Conservation (phyloP, 371 early-diverging fungal species). For the Smittium mucronatum region DNA sequence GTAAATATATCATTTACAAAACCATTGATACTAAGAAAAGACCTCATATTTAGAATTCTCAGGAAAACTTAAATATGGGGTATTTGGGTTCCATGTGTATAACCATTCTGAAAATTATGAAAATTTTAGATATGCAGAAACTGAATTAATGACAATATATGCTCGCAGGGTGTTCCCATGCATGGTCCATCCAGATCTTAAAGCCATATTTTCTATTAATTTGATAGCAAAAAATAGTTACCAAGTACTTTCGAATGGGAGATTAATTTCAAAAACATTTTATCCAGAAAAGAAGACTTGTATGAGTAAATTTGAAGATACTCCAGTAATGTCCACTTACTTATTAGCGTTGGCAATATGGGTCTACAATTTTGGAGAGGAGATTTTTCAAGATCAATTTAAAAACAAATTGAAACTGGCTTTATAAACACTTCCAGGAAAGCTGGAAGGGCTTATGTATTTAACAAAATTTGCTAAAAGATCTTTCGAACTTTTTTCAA, state of each 20-base stretch:
- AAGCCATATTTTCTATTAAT: slow-evolving; percentile 77
- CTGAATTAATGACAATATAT: slow-evolving; percentile 87
- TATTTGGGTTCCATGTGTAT: slow-evolving; percentile 76
- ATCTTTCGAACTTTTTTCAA: slow-evolving; percentile 59
- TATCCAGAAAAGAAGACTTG: slow-evolving; percentile 15
- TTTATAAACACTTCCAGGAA: slow-evolving; percentile 63
- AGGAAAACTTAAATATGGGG: slow-evolving; percentile 61
- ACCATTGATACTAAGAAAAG: slow-evolving; percentile 35
- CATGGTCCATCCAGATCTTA: slow-evolving; percentile 78
- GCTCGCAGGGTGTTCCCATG: slow-evolving; percentile 82
- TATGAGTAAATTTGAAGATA: slow-evolving; percentile 54
- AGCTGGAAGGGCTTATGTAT: slow-evolving; percentile 51
- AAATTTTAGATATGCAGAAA: slow-evolving; percentile 48
- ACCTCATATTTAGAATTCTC: slow-evolving; percentile 43
- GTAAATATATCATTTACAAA: slow-evolving; percentile 59
- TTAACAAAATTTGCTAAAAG: slow-evolving; percentile 54
- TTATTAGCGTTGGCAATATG: slow-evolving; percentile 82
- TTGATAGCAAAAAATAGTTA: slow-evolving; percentile 52
- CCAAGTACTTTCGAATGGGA: slow-evolving; percentile 78
- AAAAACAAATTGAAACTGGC: slow-evolving; percentile 40
- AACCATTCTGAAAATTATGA: slow-evolving; percentile 51
- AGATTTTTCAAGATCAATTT: slow-evolving; percentile 11
- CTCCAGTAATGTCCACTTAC: slow-evolving; percentile 88
- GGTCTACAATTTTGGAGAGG: slow-evolving; percentile 77
- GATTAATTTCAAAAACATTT: slow-evolving; percentile 36